These are phyloP conservation scores for Dactylellina leptospora DNA, from an alignment of 2,329 filamentous ascomycete species.

Conservation along the genomic window DNA sequence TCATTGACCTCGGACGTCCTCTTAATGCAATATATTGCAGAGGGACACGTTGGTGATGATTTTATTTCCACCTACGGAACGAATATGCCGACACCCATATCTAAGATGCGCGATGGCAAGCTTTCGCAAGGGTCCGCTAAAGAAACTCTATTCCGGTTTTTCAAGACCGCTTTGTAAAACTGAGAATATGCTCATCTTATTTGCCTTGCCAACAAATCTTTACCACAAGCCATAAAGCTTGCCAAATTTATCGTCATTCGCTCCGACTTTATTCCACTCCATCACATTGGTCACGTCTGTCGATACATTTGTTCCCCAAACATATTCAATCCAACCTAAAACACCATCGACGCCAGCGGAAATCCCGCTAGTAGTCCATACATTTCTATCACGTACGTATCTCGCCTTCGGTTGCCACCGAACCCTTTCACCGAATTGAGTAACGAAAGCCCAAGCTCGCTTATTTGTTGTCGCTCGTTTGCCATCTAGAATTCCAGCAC, in stretches of 20 bases:
- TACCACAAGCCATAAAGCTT: constrained; percentile 39
- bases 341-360: constrained; percentile 64
- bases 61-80: too few species aligned
- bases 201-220: too few species aligned
- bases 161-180: too few species aligned
- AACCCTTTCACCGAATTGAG: constrained; percentile 60
- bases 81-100: too few species aligned
- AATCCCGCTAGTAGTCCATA: constrained; percentile 64
- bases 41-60: too few species aligned
- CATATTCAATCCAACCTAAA: constrained; percentile 61
- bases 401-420: constrained; percentile 63
- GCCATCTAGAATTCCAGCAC: constrained; percentile 62
- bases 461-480: constrained; percentile 63
- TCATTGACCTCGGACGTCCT: too few species aligned
- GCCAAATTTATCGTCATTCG: constrained; percentile 46
- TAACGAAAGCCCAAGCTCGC: constrained; percentile 57
- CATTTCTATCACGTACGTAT: constrained; percentile 63
- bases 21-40: too few species aligned
- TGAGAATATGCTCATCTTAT: too few species aligned
- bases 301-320: constrained; percentile 58
- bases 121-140: too few species aligned
- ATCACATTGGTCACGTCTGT: constrained; percentile 54
- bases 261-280: constrained; percentile 56
- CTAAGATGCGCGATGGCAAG: too few species aligned
- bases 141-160: too few species aligned